Conservation (phyloP, 148 eudicot species). For the Rheum nobile region DNA sequence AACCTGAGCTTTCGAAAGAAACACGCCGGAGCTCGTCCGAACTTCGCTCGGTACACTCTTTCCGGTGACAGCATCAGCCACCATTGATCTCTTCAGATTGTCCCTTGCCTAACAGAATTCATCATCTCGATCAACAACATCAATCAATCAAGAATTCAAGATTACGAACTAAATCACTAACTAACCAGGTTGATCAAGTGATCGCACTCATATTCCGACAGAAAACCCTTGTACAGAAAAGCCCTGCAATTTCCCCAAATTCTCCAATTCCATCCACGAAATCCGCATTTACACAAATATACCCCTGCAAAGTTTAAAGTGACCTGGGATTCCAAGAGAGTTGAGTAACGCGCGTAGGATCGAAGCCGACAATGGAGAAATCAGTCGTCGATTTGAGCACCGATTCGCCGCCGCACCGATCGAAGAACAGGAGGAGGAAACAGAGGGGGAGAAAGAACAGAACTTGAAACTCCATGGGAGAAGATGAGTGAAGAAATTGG, state of each 20-base stretch:
- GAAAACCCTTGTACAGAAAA: constrained; percentile 52
- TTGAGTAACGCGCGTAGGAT: constrained; percentile 79
- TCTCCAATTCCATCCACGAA: not conserved
- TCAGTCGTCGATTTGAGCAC: constrained; percentile 38
- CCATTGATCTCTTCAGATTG: constrained; percentile 80
- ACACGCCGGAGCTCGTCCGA: constrained; percentile 87
- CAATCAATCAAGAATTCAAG: not conserved
- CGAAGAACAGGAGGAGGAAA: not conserved
- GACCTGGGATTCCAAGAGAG: constrained; percentile 90
- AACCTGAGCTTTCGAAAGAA: constrained; percentile 63
- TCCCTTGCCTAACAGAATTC: constrained; percentile 52
- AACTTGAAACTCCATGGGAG: not conserved
- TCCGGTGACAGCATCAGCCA: constrained; percentile 74
- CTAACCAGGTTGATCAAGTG: constrained; percentile 78
- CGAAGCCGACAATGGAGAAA: constrained; percentile 25
- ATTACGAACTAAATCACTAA: not conserved
- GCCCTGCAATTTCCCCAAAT: constrained; percentile 37
- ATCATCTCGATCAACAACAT: no score
- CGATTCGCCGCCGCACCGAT: constrained; percentile 14
- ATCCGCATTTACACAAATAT: not conserved
- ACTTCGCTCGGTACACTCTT: constrained; percentile 57
- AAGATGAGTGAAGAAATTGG: not conserved
- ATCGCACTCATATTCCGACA: constrained; percentile 79
- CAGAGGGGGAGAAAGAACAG: not conserved
- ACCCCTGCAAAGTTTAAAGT: not conserved